phyloP scores from a whole-genome alignment of 2,329 filamentous ascomycete genomes.

The Colletotrichum eleusines region DNA sequence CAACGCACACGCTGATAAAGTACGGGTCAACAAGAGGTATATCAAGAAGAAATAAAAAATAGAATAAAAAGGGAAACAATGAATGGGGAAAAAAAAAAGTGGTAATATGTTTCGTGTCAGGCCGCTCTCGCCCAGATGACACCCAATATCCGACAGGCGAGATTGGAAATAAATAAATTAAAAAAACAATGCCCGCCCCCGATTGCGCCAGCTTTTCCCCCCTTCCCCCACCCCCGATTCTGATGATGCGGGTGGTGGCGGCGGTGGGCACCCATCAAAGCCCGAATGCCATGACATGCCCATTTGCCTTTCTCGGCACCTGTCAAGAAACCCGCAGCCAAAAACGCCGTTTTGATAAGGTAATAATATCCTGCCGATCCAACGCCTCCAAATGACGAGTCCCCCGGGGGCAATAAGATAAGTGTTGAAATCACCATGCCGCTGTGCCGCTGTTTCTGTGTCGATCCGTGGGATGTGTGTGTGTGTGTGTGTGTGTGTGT shows the following conservation, averaged over 20 bases:
- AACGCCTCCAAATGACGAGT: constrained; percentile 11
- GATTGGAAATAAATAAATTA: background rate
- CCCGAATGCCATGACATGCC: background rate
- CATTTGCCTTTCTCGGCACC: constrained; percentile 15
- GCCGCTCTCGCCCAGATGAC: constrained; percentile 14
- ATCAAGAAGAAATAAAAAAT: background rate
- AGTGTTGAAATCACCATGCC: constrained; percentile 6
- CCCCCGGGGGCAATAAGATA: constrained; percentile 8
- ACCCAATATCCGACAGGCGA: constrained; percentile 32
- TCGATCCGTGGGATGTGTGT: constrained; percentile 5
- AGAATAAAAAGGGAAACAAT: too few relatives aligned
- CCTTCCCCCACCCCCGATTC: background rate
- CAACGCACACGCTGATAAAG: background rate
- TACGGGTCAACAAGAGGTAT: background rate
- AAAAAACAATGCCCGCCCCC: constrained; percentile 13
- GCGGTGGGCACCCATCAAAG: too few relatives aligned
- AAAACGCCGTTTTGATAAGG: constrained; percentile 30
- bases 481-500: too few relatives aligned
- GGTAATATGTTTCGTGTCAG: background rate
- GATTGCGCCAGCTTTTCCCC: constrained; percentile 22
- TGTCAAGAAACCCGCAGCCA: background rate
- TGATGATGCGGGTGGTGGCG: constrained; percentile 1
- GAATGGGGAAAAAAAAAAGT: too few relatives aligned
- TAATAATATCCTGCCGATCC: background rate
- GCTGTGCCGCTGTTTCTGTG: constrained; percentile 1